Base-by-base conservation (phyloP, 768 basidiomycete species). In the Postia placenta region DNA sequence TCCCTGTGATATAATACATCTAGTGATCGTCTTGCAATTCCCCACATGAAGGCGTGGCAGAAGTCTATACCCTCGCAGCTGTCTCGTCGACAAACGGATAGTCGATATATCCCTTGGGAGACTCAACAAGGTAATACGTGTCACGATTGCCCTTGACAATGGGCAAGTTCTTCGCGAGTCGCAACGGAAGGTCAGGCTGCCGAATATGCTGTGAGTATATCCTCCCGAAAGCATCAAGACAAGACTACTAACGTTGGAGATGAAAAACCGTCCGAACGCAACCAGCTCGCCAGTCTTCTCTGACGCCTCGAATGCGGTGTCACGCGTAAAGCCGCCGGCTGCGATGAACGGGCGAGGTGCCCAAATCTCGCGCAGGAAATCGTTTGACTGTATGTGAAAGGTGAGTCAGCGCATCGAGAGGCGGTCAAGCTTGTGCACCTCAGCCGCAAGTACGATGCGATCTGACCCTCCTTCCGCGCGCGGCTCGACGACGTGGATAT, bases 121-220 rank as follows among this genome's bases (percentile, higher is more conserved):
- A 50, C 15, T 9, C 42, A 9, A 20, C 37, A 9, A 3, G 5
- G 44, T 46, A 37, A 20, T n/a, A 39, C 6, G 35, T 27, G 22
- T 14, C 28, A 11, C 38, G 25, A 17, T 48, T 42, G 19, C 46
- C 47, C 30, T 11, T 40, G 23, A 57, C 67, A 3, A 74, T 56
- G 0, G 70, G 61, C 1, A 71, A 53, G 35, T 69, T 53, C 39
- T 67, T 57, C 53, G 60, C 48, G n/a, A 74, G 47, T 2, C 73
- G 61, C 17, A 56, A 52, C 1, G 69, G 68, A 11, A 76, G 65
- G 55, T 76, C 74, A 12, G 52, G 55, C 55, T 55, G 26, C n/a
- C 9, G n/a, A 5, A 9, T 17, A 25, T 9, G 11, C 6, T 17
- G 24, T n/a, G n/a, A 7, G 6, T 23, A 25, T 7, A 23, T 23